Conservation (phyloP, 2,329 filamentous ascomycete genomes). For the Byssothecium circinans region DNA sequence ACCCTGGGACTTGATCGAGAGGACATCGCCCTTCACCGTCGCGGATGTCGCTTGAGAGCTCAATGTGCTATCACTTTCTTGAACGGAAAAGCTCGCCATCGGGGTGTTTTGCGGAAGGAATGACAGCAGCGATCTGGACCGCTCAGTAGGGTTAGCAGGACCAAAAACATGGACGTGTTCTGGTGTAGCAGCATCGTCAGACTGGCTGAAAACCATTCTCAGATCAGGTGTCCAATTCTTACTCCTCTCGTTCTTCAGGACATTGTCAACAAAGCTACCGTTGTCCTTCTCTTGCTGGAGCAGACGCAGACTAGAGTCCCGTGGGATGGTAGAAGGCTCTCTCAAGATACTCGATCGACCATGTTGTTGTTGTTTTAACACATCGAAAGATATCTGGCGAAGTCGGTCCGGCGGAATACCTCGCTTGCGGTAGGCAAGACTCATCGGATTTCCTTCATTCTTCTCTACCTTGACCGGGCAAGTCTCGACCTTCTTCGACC, state of each 20-base stretch:
- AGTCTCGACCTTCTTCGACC: no score
- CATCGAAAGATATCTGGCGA: not conserved
- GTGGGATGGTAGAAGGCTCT: not conserved
- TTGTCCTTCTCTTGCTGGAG: conserved; percentile 6
- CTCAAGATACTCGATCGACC: conserved; percentile 1
- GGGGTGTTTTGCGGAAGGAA: not conserved
- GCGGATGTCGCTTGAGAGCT: no score
- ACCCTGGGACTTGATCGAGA: no score
- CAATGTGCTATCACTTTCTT: no score
- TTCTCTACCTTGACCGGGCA: no score
- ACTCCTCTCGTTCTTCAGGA: conserved; percentile 1
- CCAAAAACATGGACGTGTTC: not conserved
- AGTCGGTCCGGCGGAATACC: not conserved
- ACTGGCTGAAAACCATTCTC: not conserved
- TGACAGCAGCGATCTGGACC: not conserved
- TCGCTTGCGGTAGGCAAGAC: not conserved
- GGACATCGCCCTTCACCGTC: no score
- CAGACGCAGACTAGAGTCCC: not conserved
- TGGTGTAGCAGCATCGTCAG: not conserved
- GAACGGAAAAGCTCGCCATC: no score
- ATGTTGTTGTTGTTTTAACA: conserved; percentile 2
- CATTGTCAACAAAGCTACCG: not conserved
- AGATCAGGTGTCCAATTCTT: not conserved
- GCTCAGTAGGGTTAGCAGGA: not conserved
- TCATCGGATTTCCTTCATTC: no score